Conservation (phyloP, 2,329 filamentous ascomycete species). For the Apiospora rasikravindrae region DNA sequence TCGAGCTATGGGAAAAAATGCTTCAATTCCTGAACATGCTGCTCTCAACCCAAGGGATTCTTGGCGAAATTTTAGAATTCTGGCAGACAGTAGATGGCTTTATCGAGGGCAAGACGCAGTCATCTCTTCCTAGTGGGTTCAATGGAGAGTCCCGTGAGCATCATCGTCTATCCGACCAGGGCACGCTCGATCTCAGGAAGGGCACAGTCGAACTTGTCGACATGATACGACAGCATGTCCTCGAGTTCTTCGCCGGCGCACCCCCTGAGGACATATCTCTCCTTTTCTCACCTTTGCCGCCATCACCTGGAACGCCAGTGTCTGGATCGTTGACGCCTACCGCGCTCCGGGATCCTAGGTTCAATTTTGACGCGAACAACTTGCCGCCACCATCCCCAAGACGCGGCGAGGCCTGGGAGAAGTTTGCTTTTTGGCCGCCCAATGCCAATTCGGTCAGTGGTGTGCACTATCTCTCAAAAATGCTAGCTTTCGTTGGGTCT, state of each 20-base stretch:
- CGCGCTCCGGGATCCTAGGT: conserved; percentile 71
- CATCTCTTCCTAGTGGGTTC: conserved; percentile 77
- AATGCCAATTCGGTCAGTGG: conserved; percentile 90
- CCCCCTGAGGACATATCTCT: conserved; percentile 91
- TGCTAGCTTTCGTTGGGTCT: conserved; percentile 82
- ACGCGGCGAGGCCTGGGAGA: conserved; percentile 86
- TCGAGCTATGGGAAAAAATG: conserved; percentile 94
- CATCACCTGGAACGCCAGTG: conserved; percentile 70
- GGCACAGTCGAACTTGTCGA: conserved; percentile 83
- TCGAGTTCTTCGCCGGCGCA: conserved; percentile 82
- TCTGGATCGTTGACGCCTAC: conserved; percentile 60
- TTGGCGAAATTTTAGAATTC: conserved; percentile 91
- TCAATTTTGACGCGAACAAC: conserved; percentile 80
- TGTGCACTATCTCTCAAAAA: conserved; percentile 86
- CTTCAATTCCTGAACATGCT: conserved; percentile 74
- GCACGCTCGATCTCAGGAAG: conserved; percentile 73
- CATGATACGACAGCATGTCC: conserved; percentile 79
- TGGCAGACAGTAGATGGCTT: conserved; percentile 94
- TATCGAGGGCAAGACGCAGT: conserved; percentile 83
- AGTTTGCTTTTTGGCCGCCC: conserved; percentile 95
- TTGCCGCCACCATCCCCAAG: conserved; percentile 78
- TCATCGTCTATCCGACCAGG: conserved; percentile 76
- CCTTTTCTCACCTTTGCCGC: conserved; percentile 80
- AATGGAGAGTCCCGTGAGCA: conserved; percentile 82
- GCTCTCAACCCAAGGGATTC: conserved; percentile 77